Conservation (phyloP, 257 asterid genomes). For the Fraxinus americana region DNA sequence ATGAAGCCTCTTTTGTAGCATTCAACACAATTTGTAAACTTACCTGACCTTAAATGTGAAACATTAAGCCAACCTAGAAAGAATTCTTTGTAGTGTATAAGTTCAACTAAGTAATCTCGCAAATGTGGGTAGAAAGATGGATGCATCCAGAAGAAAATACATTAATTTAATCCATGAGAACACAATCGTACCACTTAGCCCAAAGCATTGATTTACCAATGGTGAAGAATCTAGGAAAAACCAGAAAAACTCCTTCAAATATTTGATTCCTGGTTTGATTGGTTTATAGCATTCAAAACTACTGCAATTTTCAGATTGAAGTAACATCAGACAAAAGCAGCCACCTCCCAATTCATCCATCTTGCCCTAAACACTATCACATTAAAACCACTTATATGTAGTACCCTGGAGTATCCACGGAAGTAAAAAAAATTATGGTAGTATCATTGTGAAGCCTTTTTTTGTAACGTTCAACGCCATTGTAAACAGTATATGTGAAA, state of each 20-base stretch:
- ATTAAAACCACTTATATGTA: conserved; percentile 22
- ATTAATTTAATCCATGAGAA: background rate
- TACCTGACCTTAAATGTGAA: background rate
- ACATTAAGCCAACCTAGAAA: background rate
- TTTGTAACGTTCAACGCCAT: background rate
- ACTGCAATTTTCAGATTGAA: background rate
- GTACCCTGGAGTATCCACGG: conserved; percentile 12
- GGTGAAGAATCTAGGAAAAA: too few species aligned
- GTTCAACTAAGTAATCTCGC: background rate
- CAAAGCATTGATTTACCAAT: too few species aligned
- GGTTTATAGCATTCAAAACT: background rate
- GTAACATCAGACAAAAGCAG: conserved; percentile 71
- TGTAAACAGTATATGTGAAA: background rate
- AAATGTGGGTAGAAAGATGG: background rate
- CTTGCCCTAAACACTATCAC: conserved; percentile 62
- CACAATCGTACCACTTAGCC: background rate
- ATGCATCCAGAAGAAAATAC: background rate
- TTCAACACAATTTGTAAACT: conserved; percentile 3
- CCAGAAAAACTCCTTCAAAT: too few species aligned
- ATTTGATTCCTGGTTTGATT: background rate
- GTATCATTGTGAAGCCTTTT: background rate
- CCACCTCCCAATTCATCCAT: conserved; percentile 99
- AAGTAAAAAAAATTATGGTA: background rate
- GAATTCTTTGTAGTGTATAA: background rate
- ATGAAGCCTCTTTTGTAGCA: background rate